These are phyloP conservation scores for Neocucurbitaria cava DNA, from an alignment of 2,329 filamentous ascomycete species.

Conservation along the genomic window DNA sequence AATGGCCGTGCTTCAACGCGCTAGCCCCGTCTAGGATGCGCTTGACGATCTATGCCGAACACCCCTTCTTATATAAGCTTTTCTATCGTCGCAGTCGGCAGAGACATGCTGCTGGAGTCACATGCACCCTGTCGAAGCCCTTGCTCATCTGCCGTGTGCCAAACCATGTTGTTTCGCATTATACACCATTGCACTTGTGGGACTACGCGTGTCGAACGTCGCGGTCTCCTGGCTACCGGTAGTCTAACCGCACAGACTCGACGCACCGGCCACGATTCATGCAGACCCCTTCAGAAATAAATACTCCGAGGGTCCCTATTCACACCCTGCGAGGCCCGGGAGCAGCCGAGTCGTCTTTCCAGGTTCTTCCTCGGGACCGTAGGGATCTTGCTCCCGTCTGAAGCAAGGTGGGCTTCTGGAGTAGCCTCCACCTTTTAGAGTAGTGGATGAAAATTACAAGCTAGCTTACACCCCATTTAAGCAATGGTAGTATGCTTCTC, in stretches of 20 bases:
- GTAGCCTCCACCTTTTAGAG: background rate
- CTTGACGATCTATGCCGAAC: background rate
- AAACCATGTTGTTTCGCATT: background rate
- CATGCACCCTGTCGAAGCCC: background rate
- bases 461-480: no score
- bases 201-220: no score
- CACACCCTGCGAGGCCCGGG: background rate
- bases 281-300: background rate
- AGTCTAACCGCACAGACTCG: background rate
- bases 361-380: background rate
- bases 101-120: background rate
- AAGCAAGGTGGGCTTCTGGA: background rate
- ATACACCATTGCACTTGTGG: background rate
- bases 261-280: background rate
- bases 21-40: background rate
- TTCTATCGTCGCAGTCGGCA: background rate
- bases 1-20: background rate
- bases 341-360: background rate
- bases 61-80: background rate
- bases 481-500: no score
- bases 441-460: no score
- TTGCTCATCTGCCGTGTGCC: background rate
- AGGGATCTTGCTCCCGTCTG: background rate
- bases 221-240: background rate
- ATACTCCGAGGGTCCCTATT: background rate